Percentiles rank a stretch among this genome's conserved stretches.
These are phyloP conservation scores for Xylariaceae sp. DNA, from an alignment of 2,329 filamentous ascomycete genomes.

Conservation along the genomic window DNA sequence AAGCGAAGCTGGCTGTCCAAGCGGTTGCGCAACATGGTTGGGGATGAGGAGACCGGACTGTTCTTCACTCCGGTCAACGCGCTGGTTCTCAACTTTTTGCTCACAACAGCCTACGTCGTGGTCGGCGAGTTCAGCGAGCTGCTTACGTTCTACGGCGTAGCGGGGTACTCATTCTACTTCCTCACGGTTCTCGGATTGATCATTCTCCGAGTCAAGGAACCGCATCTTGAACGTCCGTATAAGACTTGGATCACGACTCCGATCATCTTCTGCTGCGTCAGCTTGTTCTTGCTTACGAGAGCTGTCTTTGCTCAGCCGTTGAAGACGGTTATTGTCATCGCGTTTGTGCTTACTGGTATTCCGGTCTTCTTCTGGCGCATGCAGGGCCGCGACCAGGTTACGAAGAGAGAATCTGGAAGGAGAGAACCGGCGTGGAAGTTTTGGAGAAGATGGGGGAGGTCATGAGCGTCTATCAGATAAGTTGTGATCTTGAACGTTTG, in stretches of 20 bases:
- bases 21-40: constrained; percentile 60
- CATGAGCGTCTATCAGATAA: constrained; percentile 19
- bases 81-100: constrained; percentile 72
- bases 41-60: constrained; percentile 74
- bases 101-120: constrained; percentile 75
- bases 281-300: constrained; percentile 82
- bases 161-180: constrained; percentile 97
- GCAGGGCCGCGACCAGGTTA: constrained; percentile 56
- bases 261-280: constrained; percentile 98
- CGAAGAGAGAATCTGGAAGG: constrained; percentile 40
- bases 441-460: constrained; percentile 46
- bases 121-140: constrained; percentile 90
- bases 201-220: constrained; percentile 82
- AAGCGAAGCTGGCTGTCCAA: constrained; percentile 58
- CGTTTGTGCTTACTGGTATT: constrained; percentile 78
- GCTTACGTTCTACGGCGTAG: constrained; percentile 95
- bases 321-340: constrained; percentile 84
- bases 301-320: constrained; percentile 88
- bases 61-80: constrained; percentile 95
- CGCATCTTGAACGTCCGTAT: constrained; percentile 84
- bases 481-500: neutral
- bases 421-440: constrained; percentile 56
- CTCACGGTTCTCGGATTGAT: constrained; percentile 91
- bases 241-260: constrained; percentile 95
- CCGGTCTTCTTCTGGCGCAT: constrained; percentile 90